Evolutionary conservation across 768 basidiomycete genomes (phyloP), one percentile per base, ranked within the genome.

Genomic region (Agrocybe pediades): DNA sequence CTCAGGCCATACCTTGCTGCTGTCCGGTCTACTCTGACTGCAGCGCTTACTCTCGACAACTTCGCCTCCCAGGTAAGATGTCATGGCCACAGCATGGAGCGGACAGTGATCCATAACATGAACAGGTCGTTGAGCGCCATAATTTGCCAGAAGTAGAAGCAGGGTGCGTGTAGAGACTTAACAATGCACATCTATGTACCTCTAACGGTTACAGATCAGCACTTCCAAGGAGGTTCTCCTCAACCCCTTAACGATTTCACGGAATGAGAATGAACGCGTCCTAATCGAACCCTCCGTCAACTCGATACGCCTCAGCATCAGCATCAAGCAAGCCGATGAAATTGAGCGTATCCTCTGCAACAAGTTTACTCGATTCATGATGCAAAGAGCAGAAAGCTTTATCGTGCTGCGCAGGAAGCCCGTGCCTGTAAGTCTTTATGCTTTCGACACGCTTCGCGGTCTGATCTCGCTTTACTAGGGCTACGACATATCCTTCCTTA

Each of bases 251-350:
- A 87, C 86, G 36, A 98, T 98, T 73, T 95, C 95, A 9, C 88
- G 97, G 62, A 98, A 97, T 69, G 95, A 98, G 75, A 92, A 95
- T 63, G 97, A 99, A 69, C 88, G 91, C 55, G 97, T 98, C 62
- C 77, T 99, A 62, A 93, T 99, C 73, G 97, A 99, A 71, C 90
- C 97, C 2, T 95, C 93, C 2, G 85, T 98, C 74, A 99, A 99
- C 75, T 96, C 95, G 1, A 92, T 98, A 68, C 87, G 97, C 39
- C 79, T 99, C 54, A 94, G 90, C 72, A 98, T 99, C 75, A 94
- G 88, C 78, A 98, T 99, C 69, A 99, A 99, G 71, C 97, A 99
- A 69, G 95, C 97, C 27, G 97, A 99, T 71, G 97, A 99, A 75
- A 96, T 98, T 57, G 97, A 99, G 68, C 85, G 90, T 46, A 97